Base-by-base conservation (phyloP, 2,329 filamentous ascomycete genomes). In the Hymenoscyphus occultus region DNA sequence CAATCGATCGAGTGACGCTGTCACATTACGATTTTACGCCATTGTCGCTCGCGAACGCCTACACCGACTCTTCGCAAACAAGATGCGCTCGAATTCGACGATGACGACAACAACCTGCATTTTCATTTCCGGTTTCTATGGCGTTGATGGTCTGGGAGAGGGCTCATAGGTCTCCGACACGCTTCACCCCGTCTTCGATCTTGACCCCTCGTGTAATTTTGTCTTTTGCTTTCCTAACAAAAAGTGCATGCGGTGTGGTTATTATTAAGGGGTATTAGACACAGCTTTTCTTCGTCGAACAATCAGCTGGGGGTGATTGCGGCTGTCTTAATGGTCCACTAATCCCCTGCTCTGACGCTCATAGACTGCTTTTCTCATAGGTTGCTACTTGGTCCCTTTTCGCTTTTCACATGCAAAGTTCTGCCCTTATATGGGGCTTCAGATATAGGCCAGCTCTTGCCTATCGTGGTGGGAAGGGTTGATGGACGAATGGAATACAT, bases 101-200 rank as follows among this genome's bases (percentile, higher is more conserved):
- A 66, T 68, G 60, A 62, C 61, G 61, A 63, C 64, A 56, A 40
- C 32, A 45, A 62, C 62, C 51, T 64, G 69, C 68, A 72, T 73
- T 67, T 72, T 67, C 65, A 67, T 71, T 70, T 68, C 60, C 66
- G 72, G 72, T 73, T 68, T 72, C 72, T 75, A 54, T 67, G 74
- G 74, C 73, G 74, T 75, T 73, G 60, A 61, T 68, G 69, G 68
- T 66, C 51, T 66, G 39, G 64, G 66, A 71, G 65, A 61, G 65
- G 67, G 64, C 59, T 67, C 69, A 67, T 72, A 71, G 70, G 65
- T 61, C 54, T 40, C 58, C 69, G 67, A 63, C 65, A 68, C 69
- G 61, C 66, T 68, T 61, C 59, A 65, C 65, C 45, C 69, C 65
- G 51, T 56, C 28, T 32, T 67, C 60, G 57, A 62, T 61, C 66